Evolutionary conservation across 2,329 filamentous ascomycete genomes (phyloP).

Genomic region (Sporothrix sp.): DNA sequence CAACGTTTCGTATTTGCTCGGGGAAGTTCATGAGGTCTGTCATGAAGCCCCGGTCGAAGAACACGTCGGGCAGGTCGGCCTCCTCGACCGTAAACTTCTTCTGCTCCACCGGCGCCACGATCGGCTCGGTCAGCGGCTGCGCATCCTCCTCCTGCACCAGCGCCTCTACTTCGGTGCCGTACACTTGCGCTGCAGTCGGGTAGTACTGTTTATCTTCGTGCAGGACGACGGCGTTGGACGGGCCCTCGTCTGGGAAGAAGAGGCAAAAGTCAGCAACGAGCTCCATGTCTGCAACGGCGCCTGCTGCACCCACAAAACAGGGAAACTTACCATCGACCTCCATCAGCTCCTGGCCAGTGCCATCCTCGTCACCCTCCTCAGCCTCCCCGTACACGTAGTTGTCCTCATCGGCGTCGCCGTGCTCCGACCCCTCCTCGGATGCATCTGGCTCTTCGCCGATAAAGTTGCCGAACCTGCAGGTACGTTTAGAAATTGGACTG

Average conservation of each 20-base stretch:
- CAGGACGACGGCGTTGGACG: slow-evolving; percentile 92
- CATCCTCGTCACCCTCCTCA: slow-evolving; percentile 52
- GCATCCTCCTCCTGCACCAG: slow-evolving; percentile 95
- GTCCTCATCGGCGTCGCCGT: slow-evolving; percentile 55
- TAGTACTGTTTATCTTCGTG: slow-evolving; percentile 99
- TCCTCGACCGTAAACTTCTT: slow-evolving; percentile 97
- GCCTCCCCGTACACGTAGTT: slow-evolving; percentile 76
- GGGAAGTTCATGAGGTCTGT: slow-evolving; percentile 93
- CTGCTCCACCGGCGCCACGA: slow-evolving; percentile 83
- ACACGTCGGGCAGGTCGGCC: slow-evolving; percentile 76
- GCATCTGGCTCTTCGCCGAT: slow-evolving; percentile 82
- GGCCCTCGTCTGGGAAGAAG: slow-evolving; percentile 55
- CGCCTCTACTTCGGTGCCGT: slow-evolving; percentile 88
- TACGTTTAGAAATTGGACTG: slow-evolving; percentile 5
- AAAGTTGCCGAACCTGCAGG: slow-evolving; percentile 83
- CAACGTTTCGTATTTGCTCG: slow-evolving; percentile 87
- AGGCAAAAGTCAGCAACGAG: background rate
- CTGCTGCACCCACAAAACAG: background rate
- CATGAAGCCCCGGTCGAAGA: slow-evolving; percentile 86
- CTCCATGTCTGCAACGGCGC: no score
- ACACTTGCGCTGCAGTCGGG: slow-evolving; percentile 92
- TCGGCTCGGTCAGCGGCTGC: slow-evolving; percentile 83
- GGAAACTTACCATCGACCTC: slow-evolving; percentile 64
- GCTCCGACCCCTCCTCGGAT: slow-evolving; percentile 78
- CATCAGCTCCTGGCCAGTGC: slow-evolving; percentile 77